Conservation (phyloP, 345 rosid genomes). For the Eutrema yunnanense region DNA sequence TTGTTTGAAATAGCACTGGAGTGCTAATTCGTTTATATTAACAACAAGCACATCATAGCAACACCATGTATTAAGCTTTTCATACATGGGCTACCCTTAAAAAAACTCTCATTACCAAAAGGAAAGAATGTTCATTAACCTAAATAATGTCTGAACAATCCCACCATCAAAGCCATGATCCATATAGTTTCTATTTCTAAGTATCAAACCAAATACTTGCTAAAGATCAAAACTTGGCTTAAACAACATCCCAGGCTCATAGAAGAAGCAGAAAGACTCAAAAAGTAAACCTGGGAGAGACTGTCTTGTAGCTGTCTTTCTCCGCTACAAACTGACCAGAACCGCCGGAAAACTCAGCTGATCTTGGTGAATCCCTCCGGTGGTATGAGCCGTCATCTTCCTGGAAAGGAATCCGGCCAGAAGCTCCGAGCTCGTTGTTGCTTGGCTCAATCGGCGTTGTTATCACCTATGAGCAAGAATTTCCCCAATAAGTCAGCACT, state of each 20-base stretch:
- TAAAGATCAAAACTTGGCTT: background rate
- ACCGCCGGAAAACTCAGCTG: slow-evolving; percentile 38
- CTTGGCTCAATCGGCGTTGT: slow-evolving; percentile 44
- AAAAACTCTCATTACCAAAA: background rate
- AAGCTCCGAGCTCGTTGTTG: slow-evolving; percentile 39
- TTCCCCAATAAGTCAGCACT: background rate
- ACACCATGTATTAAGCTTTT: background rate
- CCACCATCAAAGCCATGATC: background rate
- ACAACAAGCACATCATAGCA: background rate
- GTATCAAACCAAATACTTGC: background rate
- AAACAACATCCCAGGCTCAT: background rate
- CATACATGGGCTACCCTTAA: background rate
- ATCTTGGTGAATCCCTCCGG: slow-evolving; percentile 43
- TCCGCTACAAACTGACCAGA: slow-evolving; percentile 30
- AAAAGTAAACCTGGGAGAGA: slow-evolving; percentile 46
- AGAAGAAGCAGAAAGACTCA: too few relatives aligned
- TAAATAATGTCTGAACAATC: background rate
- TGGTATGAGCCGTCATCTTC: slow-evolving; percentile 40
- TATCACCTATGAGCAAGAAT: slow-evolving; percentile 34
- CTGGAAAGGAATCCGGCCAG: slow-evolving; percentile 22
- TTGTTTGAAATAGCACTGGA: background rate
- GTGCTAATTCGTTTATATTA: background rate
- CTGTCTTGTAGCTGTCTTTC: slow-evolving; percentile 33
- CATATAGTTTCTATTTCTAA: background rate
- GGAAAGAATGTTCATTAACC: background rate